Percentiles rank a stretch among this genome's conserved stretches.
Evolutionary conservation across 257 asterid genomes (phyloP).

Genomic region (Ballota nigra): DNA sequence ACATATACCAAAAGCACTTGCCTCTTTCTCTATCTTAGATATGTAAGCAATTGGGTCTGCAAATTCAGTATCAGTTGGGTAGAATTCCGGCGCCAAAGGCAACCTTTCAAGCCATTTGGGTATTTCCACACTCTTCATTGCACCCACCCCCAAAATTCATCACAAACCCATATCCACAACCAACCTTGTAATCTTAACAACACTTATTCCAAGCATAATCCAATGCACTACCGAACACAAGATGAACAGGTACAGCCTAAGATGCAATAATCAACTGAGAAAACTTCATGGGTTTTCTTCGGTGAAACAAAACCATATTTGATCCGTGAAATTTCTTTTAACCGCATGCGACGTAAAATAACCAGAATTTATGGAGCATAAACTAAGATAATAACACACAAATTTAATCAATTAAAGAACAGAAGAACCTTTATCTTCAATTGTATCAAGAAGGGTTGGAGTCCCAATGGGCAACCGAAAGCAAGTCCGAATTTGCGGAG

Average conservation of each 20-base stretch:
- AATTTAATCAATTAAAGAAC: not conserved
- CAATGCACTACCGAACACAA: slow-evolving; percentile 24
- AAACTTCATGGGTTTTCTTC: slow-evolving; percentile 2
- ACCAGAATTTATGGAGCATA: slow-evolving; percentile 18
- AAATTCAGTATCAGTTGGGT: slow-evolving; percentile 92
- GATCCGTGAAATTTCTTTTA: not conserved
- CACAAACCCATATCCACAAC: slow-evolving; percentile 31
- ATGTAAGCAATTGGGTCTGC: slow-evolving; percentile 98
- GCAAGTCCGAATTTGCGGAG: slow-evolving; percentile 24
- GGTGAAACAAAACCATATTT: slow-evolving; percentile 29
- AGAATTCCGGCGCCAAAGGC: slow-evolving; percentile 97
- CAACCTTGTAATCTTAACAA: slow-evolving; percentile 15
- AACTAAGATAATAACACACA: not conserved
- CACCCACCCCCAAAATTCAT: slow-evolving; percentile 34
- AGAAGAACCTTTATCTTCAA: slow-evolving; percentile 32
- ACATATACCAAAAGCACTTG: slow-evolving; percentile 93
- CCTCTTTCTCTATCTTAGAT: slow-evolving; percentile 94
- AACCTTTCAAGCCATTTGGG: slow-evolving; percentile 87
- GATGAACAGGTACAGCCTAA: slow-evolving; percentile 1
- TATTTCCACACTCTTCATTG: slow-evolving; percentile 73
- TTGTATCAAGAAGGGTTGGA: slow-evolving; percentile 26
- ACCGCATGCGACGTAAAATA: not conserved
- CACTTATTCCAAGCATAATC: slow-evolving; percentile 18
- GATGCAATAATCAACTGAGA: slow-evolving; percentile 9
- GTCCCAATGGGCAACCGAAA: slow-evolving; percentile 29